These are phyloP conservation scores for Lentinus brumalis DNA, from an alignment of 768 basidiomycete species.

Conservation along the genomic window DNA sequence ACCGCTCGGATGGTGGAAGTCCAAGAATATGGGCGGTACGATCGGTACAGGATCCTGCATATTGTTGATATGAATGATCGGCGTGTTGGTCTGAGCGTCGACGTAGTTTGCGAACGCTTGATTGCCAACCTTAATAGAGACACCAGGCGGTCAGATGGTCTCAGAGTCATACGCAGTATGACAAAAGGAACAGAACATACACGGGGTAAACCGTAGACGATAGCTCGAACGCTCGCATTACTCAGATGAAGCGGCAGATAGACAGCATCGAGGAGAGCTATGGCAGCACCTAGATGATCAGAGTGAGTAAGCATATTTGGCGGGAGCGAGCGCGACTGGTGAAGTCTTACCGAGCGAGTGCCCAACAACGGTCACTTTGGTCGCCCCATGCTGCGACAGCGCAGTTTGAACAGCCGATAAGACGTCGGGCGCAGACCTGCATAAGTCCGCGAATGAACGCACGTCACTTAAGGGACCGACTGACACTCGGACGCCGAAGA, in stretches of 20 bases:
- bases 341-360: constrained; percentile 40
- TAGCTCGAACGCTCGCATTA: constrained; percentile 21
- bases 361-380: constrained; percentile 45
- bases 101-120: constrained; percentile 61
- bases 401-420: constrained; percentile 47
- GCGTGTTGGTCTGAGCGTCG: constrained; percentile 40
- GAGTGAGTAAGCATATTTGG: background rate
- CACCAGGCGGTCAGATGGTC: background rate
- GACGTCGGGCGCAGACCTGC: constrained; percentile 42
- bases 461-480: background rate
- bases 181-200: constrained; percentile 19
- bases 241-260: constrained; percentile 55
- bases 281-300: constrained; percentile 44
- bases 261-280: constrained; percentile 54
- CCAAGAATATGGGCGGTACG: constrained; percentile 37
- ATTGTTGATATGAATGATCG: constrained; percentile 60
- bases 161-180: background rate
- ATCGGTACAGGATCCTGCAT: constrained; percentile 42
- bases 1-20: constrained; percentile 46
- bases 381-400: constrained; percentile 38
- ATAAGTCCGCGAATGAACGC: background rate
- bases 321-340: background rate
- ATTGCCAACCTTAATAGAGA: constrained; percentile 49
- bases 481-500: background rate
- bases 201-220: constrained; percentile 36